Base-by-base conservation (phyloP, 2,329 filamentous ascomycete genomes). In the Colletotrichum sp. region DNA sequence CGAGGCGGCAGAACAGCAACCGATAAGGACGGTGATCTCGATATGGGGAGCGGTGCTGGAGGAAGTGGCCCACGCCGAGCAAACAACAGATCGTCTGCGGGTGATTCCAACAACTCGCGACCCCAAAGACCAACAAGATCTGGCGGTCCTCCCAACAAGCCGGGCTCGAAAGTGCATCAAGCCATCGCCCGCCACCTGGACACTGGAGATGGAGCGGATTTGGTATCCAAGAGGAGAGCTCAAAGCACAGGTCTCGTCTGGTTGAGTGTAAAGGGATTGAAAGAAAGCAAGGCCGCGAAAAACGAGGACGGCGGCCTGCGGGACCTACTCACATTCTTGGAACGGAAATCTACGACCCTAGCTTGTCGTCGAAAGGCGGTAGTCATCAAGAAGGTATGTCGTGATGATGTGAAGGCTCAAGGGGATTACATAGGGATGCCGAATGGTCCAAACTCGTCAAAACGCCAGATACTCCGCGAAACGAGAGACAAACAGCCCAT, bases 341-440 rank as follows among this genome's bases (percentile, higher is more conserved):
- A 95, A 83, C 90, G 92, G 79, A 95, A 95, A 82, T 89, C 93
- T 61, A 87, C 88, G 69, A 84, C 87, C 76, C 86, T 91, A 12
- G 66, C 73, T 33, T 54, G 58, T 21, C 71, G 66, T 80, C 80
- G 85, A 79, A 87, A 89, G 79, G 85, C 86, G 77, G 86, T 94
- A 78, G 91, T 88, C 81, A 92, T 96, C 76, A 92, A 91, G 85
- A 94, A 95, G 92, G 94, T 95, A 94, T 91, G 93, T 93, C 83
- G 84, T 76, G 77, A 78, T 76, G 82, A 83, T 81, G 83, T 77
- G 82, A 79, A 79, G 43, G 73, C 65, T 72, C 63, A 27, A 51
- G 66, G 75, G 73, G 63, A 72, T 21, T 73, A 76, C 75, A 76
- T 75, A 70, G 61, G 61, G 65, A 73, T 80, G 81, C 74, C 82